Conservation (phyloP, 169 alveolate genomes). For the Plasmodium billcollinsi region DNA sequence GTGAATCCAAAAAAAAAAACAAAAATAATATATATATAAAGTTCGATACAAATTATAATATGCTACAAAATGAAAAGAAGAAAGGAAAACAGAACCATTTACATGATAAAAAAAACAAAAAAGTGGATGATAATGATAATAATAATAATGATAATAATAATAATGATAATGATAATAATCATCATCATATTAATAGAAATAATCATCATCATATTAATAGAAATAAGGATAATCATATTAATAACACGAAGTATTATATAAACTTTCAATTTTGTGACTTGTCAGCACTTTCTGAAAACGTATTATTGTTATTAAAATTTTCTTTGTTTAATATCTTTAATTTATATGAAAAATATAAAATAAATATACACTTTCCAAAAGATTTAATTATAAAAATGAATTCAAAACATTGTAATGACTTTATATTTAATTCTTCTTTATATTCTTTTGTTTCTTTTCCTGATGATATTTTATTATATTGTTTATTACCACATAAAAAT, state of each 20-base stretch:
- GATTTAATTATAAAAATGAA: constrained; percentile 16
- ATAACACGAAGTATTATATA: not conserved
- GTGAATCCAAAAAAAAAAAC: not conserved
- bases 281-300: not conserved
- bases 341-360: constrained; percentile 9
- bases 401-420: too few relatives aligned
- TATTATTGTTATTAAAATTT: constrained; percentile 19
- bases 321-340: constrained; percentile 23
- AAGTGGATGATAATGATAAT: too few relatives aligned
- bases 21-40: not conserved
- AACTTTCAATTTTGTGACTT: not conserved
- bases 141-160: not conserved
- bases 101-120: not conserved
- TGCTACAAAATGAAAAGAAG: not conserved
- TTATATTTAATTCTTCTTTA: not conserved
- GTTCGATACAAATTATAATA: constrained; percentile 6
- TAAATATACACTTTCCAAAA: constrained; percentile 25
- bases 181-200: too few relatives aligned
- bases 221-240: too few relatives aligned
- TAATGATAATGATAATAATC: not conserved
- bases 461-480: not conserved
- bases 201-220: too few relatives aligned
- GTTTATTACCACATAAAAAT: constrained; percentile 28
- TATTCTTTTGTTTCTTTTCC: not conserved
- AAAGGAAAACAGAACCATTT: not conserved